Evolutionary conservation across 768 basidiomycete species (phyloP).

Genomic region (Hypholoma fasciculare): DNA sequence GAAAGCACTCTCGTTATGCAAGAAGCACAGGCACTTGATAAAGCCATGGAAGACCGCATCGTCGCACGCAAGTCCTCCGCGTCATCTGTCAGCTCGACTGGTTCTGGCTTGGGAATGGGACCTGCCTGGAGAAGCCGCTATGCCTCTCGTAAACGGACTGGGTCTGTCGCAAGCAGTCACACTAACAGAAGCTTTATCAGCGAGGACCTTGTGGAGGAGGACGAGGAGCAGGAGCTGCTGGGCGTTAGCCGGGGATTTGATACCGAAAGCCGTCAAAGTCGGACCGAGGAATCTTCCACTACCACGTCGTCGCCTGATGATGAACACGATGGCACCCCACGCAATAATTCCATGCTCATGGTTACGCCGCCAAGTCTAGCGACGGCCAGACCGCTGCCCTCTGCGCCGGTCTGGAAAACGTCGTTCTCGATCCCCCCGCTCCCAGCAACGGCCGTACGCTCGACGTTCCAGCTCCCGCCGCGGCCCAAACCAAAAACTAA

Average conservation of each 20-base stretch:
- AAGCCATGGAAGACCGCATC: slow-evolving; percentile 84
- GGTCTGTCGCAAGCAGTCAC: slow-evolving; percentile 70
- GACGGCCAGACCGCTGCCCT: slow-evolving; percentile 42
- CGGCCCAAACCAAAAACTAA: slow-evolving; percentile 43
- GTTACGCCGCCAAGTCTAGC: slow-evolving; percentile 24
- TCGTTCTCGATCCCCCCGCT: slow-evolving; percentile 55
- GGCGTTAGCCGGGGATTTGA: slow-evolving; percentile 70
- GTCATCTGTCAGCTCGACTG: slow-evolving; percentile 58
- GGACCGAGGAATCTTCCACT: slow-evolving; percentile 38
- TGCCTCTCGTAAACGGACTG: slow-evolving; percentile 66
- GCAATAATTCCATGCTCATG: slow-evolving; percentile 22
- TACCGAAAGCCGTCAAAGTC: slow-evolving; percentile 34
- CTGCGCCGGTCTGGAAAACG: slow-evolving; percentile 59
- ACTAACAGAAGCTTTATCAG: slow-evolving; percentile 72
- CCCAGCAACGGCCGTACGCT: slow-evolving; percentile 51
- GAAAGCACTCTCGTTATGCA: slow-evolving; percentile 63
- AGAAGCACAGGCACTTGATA: slow-evolving; percentile 82
- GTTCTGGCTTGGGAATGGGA: slow-evolving; percentile 66
- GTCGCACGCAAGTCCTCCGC: slow-evolving; percentile 71
- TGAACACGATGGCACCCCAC: slow-evolving; percentile 26
- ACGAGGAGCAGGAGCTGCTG: slow-evolving; percentile 73
- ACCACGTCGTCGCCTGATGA: slow-evolving; percentile 46
- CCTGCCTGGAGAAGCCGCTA: slow-evolving; percentile 66
- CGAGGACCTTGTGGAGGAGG: slow-evolving; percentile 81
- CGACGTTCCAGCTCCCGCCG: slow-evolving; percentile 47